These are phyloP conservation scores for Rosa rugosa DNA, from an alignment of 306 rosid species.

Conservation along the genomic window DNA sequence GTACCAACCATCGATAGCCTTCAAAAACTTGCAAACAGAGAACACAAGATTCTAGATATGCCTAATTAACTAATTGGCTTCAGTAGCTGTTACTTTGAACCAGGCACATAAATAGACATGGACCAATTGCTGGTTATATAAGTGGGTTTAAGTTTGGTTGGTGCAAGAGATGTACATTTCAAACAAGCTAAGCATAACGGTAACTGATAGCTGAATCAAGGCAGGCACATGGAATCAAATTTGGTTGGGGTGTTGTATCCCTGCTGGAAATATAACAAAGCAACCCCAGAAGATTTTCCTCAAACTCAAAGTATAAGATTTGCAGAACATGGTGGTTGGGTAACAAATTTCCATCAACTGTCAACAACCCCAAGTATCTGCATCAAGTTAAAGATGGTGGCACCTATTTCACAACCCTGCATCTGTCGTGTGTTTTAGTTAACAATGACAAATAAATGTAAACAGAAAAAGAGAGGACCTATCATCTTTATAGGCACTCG, in stretches of 20 bases:
- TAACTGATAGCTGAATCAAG: background rate
- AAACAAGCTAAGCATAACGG: background rate
- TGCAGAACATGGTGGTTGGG: conserved; percentile 13
- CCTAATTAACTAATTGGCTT: background rate
- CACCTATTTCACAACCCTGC: background rate
- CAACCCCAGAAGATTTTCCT: background rate
- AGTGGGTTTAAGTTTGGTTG: conserved; percentile 6
- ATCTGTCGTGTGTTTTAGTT: background rate
- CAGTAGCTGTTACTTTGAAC: conserved; percentile 2
- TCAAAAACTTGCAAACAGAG: background rate
- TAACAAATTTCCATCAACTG: conserved; percentile 19
- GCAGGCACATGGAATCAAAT: conserved; percentile 17
- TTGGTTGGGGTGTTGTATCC: conserved; percentile 17
- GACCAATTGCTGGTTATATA: conserved; percentile 4
- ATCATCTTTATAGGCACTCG: background rate
- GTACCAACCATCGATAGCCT: background rate
- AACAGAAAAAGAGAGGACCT: background rate
- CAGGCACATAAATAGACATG: background rate
- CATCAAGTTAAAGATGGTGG: conserved; percentile 24
- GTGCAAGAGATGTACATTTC: background rate
- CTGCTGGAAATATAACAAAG: conserved; percentile 1
- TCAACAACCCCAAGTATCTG: conserved; percentile 14
- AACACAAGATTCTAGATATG: background rate
- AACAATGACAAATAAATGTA: background rate
- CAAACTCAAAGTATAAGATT: conserved; percentile 5